Evolutionary conservation across 192 early-diverging fungal genomes (phyloP).

Genomic region (Backusella mclennaniae): DNA sequence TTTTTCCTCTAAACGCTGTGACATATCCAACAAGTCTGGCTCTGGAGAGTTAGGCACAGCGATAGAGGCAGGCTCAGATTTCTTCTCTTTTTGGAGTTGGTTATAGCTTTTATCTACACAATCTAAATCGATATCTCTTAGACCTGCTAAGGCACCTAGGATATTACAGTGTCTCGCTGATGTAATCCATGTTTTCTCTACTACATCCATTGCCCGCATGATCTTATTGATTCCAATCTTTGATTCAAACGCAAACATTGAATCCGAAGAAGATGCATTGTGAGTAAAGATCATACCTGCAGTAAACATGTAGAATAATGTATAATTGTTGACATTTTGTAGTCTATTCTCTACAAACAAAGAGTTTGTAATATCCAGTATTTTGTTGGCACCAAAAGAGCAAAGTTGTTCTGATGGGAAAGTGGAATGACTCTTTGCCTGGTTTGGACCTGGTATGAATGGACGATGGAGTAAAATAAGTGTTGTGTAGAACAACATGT

Average conservation of each 20-base stretch:
- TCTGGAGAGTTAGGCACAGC: slow-evolving; percentile 36
- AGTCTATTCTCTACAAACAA: slow-evolving; percentile 20
- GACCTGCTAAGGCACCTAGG: slow-evolving; percentile 27
- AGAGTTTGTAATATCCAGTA: slow-evolving; percentile 33
- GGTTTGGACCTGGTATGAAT: slow-evolving; percentile 38
- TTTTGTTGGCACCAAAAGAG: slow-evolving; percentile 34
- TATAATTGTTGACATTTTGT: slow-evolving; percentile 31
- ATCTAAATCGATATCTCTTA: slow-evolving; percentile 30
- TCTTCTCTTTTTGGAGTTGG: background rate
- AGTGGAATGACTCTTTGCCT: background rate
- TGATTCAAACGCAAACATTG: slow-evolving; percentile 30
- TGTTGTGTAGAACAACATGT: slow-evolving; percentile 51
- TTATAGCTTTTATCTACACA: slow-evolving; percentile 24
- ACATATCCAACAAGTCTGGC: background rate
- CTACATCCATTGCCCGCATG: slow-evolving; percentile 26
- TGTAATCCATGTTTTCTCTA: slow-evolving; percentile 33
- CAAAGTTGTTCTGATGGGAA: slow-evolving; percentile 33
- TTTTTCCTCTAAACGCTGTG: background rate
- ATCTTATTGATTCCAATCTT: slow-evolving; percentile 35
- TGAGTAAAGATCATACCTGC: slow-evolving; percentile 38
- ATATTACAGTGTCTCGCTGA: slow-evolving; percentile 34
- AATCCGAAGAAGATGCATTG: slow-evolving; percentile 28
- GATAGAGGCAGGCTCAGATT: slow-evolving; percentile 14
- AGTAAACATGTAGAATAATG: slow-evolving; percentile 34
- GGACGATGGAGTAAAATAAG: slow-evolving; percentile 58